Base-by-base conservation (phyloP, 345 rosid species). In the Acer negundo region DNA sequence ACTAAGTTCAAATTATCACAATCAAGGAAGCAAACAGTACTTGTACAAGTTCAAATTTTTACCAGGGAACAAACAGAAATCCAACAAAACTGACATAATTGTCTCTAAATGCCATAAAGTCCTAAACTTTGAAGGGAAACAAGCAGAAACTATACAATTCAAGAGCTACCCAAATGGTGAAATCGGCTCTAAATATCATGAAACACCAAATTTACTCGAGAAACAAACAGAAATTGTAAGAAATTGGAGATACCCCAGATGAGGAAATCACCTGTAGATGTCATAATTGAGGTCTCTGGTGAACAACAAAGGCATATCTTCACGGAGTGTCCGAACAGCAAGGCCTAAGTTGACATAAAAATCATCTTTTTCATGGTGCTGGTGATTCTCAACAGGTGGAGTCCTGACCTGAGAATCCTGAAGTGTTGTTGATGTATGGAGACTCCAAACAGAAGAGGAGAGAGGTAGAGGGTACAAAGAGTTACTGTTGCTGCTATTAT, bases 271-370 rank as follows among this genome's bases (percentile, higher is more conserved):
- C 98, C 97, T 90, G 86, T 94, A 94, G 53, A 94, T 88, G 74
- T 91, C 91, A 80, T 94, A 93, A 81, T 91, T 91, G 77, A 91
- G 93, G 82, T 94, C 98, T 68, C 80, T 89, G 53, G 86, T 68
- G 80, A 95, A 95, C 75, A 95, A 77, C 53, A 86, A 40, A 53
- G 97, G 97, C 94, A 90, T 76, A 83, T 93, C 98, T 78, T 94
- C 97, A 0, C 97, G 94, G 40, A 95, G 97, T 1, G 98, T 91
- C 66, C 97, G 84, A 0, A 95, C 94, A 79, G 97, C 97, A 17
- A 91, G 77, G 58, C 97, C 98, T 26, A 95, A 87, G 71, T 93
- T 92, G 82, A 94, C 86, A 83, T 79, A 93, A 78, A 91, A 93
- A 11, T 92, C 94, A 47, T 92, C 93, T 73, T 80, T 87, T 63